Percentiles rank a stretch among this genome's conserved stretches.
phyloP scores from a whole-genome alignment of 805 yeast species.

The Komagataella mondaviorum region DNA sequence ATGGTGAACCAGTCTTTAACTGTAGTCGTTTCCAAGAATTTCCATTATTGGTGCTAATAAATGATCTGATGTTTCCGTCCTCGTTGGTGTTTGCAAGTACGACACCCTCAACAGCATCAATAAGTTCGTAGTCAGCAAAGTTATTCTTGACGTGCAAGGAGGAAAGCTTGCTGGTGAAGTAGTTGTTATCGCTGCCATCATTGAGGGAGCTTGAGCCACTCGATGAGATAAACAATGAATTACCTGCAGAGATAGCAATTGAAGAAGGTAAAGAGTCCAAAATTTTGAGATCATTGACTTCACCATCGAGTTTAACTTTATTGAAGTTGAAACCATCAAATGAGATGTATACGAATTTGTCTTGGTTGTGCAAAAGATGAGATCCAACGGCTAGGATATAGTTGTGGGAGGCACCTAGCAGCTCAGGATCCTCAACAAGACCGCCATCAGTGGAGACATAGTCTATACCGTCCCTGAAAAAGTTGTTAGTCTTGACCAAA shows the following conservation, averaged over 20 bases:
- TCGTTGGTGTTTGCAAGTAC: constrained; percentile 22
- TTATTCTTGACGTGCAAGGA: constrained; percentile 19
- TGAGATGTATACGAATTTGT: constrained; percentile 17
- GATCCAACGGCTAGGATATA: constrained; percentile 21
- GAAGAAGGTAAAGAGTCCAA: neutral
- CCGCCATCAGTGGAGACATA: constrained; percentile 18
- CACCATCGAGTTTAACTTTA: constrained; percentile 7
- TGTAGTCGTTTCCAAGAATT: constrained; percentile 5
- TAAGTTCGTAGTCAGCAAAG: constrained; percentile 28
- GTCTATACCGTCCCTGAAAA: constrained; percentile 20
- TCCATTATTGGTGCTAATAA: constrained; percentile 8
- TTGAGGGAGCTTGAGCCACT: neutral
- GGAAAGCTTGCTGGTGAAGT: neutral
- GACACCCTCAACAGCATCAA: constrained; percentile 30
- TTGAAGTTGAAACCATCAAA: constrained; percentile 20
- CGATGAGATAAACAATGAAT: neutral
- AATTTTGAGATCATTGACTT: neutral
- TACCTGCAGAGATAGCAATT: neutral
- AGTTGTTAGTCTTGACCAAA: constrained; percentile 28
- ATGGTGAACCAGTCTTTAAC: constrained; percentile 3
- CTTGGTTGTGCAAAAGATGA: constrained; percentile 10
- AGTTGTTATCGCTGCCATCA: neutral
- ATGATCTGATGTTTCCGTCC: constrained; percentile 4
- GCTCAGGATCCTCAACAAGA: constrained; percentile 15
- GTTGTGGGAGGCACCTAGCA: constrained; percentile 20